Conservation (phyloP, 2,329 filamentous ascomycete genomes). For the Xylaria sp. region DNA sequence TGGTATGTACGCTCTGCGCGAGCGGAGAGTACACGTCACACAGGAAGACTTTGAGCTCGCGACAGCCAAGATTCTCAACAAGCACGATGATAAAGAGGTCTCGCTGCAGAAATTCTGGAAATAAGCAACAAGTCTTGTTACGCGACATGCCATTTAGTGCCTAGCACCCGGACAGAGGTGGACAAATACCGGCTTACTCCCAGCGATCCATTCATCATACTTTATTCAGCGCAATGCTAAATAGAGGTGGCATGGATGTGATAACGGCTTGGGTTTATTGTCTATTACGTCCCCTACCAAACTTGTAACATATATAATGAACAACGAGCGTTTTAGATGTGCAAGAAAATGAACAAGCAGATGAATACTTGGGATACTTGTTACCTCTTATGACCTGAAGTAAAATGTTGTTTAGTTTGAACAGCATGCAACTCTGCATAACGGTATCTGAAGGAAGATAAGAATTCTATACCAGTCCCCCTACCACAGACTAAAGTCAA, state of each 20-base stretch:
- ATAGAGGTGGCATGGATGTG: not conserved
- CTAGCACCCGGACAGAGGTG: not conserved
- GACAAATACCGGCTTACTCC: constrained; percentile 10
- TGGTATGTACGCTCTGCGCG: constrained; percentile 96
- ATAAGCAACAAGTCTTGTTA: constrained; percentile 54
- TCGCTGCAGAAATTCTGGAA: constrained; percentile 90
- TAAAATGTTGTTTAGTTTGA: not conserved
- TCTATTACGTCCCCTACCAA: not conserved
- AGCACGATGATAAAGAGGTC: constrained; percentile 98
- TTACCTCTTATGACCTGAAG: not conserved
- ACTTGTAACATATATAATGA: constrained; percentile 44
- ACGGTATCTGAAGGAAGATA: no score
- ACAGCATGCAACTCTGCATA: not conserved
- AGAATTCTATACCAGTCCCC: no score
- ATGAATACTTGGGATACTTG: not conserved
- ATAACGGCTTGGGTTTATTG: not conserved
- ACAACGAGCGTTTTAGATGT: constrained; percentile 37
- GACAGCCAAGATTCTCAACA: constrained; percentile 99
- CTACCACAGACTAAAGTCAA: no score
- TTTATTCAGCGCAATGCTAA: constrained; percentile 10
- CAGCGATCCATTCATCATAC: constrained; percentile 15
- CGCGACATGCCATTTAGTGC: constrained; percentile 2
- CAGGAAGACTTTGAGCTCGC: constrained; percentile 99
- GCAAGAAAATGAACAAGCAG: constrained; percentile 17
- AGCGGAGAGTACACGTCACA: constrained; percentile 96